Conservation (phyloP, 805 yeast species). For the Sugiyamaella marilandica region DNA sequence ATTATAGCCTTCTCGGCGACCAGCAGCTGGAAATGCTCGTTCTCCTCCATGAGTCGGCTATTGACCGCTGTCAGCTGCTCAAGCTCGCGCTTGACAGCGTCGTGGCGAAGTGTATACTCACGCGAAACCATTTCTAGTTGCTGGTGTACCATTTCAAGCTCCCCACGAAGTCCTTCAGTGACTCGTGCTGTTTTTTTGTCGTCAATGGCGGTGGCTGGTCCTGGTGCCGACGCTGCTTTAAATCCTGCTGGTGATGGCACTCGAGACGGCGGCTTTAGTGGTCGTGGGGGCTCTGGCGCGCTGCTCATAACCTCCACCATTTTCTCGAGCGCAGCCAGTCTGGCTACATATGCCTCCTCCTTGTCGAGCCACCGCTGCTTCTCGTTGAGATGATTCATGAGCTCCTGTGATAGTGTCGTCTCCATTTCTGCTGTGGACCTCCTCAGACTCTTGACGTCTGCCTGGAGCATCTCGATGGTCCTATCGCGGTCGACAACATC, state of each 20-base stretch:
- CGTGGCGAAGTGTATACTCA: conserved; percentile 29
- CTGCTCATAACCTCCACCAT: not conserved
- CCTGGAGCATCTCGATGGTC: conserved; percentile 16
- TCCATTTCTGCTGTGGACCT: conserved; percentile 24
- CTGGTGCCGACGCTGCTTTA: not conserved
- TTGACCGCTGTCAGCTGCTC: conserved; percentile 22
- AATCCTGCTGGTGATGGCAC: not conserved
- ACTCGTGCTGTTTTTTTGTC: conserved; percentile 9
- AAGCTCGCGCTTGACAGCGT: conserved; percentile 25
- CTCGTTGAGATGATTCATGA: conserved; percentile 27
- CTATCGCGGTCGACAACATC: conserved; percentile 25
- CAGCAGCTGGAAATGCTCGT: conserved; percentile 32
- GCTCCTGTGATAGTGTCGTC: conserved; percentile 25
- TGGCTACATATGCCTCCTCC: conserved; percentile 19
- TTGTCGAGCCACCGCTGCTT: conserved; percentile 26
- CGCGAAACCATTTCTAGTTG: conserved; percentile 28
- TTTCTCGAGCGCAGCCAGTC: not conserved
- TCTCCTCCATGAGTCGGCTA: conserved; percentile 30
- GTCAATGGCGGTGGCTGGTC: not conserved
- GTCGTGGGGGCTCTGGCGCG: not conserved
- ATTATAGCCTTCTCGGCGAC: conserved; percentile 31
- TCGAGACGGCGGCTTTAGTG: not conserved
- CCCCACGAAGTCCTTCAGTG: conserved; percentile 19
- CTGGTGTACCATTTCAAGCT: conserved; percentile 23
- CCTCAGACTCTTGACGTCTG: conserved; percentile 20